Evolutionary conservation across 352 stramenopile species (phyloP).

Genomic region (Phytophthora hybrid): DNA sequence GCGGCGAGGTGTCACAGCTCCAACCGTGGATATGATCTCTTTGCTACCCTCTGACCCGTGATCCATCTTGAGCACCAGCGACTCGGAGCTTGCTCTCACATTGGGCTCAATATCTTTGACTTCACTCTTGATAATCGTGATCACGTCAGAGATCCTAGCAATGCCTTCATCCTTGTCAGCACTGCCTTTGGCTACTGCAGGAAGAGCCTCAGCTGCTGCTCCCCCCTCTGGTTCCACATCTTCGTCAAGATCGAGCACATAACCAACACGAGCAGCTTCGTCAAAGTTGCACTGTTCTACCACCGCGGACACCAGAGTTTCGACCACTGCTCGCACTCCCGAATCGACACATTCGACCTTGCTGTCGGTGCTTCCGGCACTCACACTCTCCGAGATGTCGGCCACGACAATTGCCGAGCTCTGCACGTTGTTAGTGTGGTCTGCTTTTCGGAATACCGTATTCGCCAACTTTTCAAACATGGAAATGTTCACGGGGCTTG

Average conservation of each 20-base stretch:
- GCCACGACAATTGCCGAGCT: neutral
- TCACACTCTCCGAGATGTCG: neutral
- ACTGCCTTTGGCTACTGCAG: neutral
- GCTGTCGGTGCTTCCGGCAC: neutral
- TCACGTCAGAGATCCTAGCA: neutral
- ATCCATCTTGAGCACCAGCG: neutral
- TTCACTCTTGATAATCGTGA: neutral
- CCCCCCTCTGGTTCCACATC: no score
- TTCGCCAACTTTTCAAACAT: neutral
- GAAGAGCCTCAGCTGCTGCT: neutral
- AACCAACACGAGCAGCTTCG: neutral
- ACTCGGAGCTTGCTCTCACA: neutral
- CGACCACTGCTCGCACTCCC: conserved; percentile 1
- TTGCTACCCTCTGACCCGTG: neutral
- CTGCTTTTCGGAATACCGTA: neutral
- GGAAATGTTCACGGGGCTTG: neutral
- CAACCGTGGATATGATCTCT: neutral
- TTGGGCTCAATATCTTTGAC: neutral
- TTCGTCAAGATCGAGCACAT: neutral
- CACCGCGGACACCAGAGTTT: neutral
- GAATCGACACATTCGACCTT: neutral
- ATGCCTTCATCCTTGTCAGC: neutral
- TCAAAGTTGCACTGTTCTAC: neutral
- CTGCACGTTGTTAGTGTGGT: neutral
- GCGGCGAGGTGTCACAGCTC: neutral